phyloP scores from a whole-genome alignment of 495 filamentous ascomycete genomes.

The Penicillium chermesinum region DNA sequence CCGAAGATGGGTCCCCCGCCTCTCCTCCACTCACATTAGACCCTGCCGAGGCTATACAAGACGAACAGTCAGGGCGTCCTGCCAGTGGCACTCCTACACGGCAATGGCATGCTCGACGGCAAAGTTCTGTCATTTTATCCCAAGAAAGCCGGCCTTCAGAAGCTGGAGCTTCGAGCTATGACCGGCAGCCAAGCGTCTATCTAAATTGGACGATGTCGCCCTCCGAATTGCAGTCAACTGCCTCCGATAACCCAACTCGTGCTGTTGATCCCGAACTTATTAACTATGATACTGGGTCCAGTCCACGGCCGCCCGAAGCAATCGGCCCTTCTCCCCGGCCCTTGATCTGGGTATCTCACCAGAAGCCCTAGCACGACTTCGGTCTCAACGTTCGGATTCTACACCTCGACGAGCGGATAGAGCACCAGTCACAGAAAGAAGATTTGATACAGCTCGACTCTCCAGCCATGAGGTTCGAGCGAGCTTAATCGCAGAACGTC shows the following conservation, averaged over 20 bases:
- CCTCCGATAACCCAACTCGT: constrained; percentile 17
- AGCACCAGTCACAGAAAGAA: constrained; percentile 21
- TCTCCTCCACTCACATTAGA: constrained; percentile 28
- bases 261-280: constrained; percentile 9
- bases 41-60: constrained; percentile 23
- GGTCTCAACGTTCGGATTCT: constrained; percentile 32
- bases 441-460: constrained; percentile 27
- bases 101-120: constrained; percentile 37
- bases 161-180: constrained; percentile 17
- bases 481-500: constrained; percentile 39
- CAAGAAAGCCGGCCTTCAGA: constrained; percentile 27
- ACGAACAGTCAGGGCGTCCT: constrained; percentile 22
- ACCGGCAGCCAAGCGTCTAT: constrained; percentile 32
- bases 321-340: constrained; percentile 15
- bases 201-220: constrained; percentile 39
- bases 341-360: constrained; percentile 6
- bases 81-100: constrained; percentile 24
- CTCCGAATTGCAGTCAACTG: constrained; percentile 25
- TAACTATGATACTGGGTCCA: constrained; percentile 5
- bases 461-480: constrained; percentile 33
- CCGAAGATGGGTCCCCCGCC: constrained; percentile 36
- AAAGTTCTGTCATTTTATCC: constrained; percentile 42
- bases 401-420: constrained; percentile 29
- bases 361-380: constrained; percentile 19
- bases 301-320: constrained; percentile 9